Percentiles rank a stretch among this genome's conserved stretches.
Evolutionary conservation across 768 basidiomycete species (phyloP).

Genomic region (Pisolithus marmoratus): DNA sequence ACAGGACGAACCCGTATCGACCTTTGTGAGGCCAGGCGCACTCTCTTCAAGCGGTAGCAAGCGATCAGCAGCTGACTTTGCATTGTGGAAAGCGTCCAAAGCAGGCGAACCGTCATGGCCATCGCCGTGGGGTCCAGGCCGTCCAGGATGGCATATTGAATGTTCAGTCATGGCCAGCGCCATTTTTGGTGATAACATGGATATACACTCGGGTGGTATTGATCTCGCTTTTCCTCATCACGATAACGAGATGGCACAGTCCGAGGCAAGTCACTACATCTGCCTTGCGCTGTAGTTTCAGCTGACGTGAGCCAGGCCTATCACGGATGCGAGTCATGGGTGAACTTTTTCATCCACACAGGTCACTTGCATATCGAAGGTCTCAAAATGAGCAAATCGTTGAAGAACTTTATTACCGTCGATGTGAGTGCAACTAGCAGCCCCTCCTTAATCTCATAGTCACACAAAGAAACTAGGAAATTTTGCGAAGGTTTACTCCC

Average conservation of each 20-base stretch:
- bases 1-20: background rate
- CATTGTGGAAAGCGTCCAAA: constrained; percentile 96
- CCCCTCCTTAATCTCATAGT: constrained; percentile 1
- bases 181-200: constrained; percentile 85
- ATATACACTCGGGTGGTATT: constrained; percentile 96
- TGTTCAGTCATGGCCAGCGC: constrained; percentile 98
- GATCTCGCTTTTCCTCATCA: constrained; percentile 99
- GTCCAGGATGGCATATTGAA: constrained; percentile 99
- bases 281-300: constrained; percentile 1
- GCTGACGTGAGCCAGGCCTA: constrained; percentile 60
- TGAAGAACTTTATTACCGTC: constrained; percentile 99
- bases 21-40: constrained; percentile 38
- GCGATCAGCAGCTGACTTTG: constrained; percentile 88
- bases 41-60: constrained; percentile 55
- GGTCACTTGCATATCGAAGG: constrained; percentile 98
- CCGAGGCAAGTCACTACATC: constrained; percentile 56
- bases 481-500: constrained; percentile 73
- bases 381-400: constrained; percentile 97
- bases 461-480: constrained; percentile 52
- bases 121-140: constrained; percentile 92
- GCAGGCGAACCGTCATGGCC: constrained; percentile 96
- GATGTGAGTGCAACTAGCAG: constrained; percentile 46
- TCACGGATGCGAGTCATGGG: constrained; percentile 89
- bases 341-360: constrained; percentile 98
- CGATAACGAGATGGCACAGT: constrained; percentile 97